Conservation (phyloP, 2,329 filamentous ascomycete species). For the Cordyceps javanica region DNA sequence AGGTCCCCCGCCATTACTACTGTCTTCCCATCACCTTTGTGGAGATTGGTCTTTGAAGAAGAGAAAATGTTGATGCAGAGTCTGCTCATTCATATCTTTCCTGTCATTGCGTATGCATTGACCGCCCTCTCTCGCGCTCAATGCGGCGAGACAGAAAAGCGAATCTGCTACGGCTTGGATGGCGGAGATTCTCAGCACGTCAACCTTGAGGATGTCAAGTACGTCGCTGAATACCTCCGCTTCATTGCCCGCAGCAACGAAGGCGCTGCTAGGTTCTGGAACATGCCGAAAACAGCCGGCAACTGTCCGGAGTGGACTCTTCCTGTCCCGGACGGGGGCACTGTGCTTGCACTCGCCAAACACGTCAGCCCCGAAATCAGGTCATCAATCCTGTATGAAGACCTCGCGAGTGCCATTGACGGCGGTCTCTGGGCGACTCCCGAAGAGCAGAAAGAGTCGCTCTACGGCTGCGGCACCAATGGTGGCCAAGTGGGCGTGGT, state of each 20-base stretch:
- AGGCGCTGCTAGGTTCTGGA: slow-evolving; percentile 12
- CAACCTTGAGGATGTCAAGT: slow-evolving; percentile 15
- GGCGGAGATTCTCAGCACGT: not conserved
- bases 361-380: slow-evolving; percentile 18
- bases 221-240: slow-evolving; percentile 16
- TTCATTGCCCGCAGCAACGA: slow-evolving; percentile 2
- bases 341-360: slow-evolving; percentile 20
- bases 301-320: slow-evolving; percentile 21
- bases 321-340: slow-evolving; percentile 12
- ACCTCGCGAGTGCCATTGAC: slow-evolving; percentile 22
- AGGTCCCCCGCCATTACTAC: too few species aligned
- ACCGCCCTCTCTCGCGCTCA: not conserved
- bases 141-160: not conserved
- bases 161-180: not conserved
- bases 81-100: too few species aligned
- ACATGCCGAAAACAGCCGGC: slow-evolving; percentile 15
- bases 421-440: not conserved
- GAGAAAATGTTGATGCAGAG: too few species aligned
- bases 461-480: not conserved
- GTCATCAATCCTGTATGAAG: slow-evolving; percentile 20
- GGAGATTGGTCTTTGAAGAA: too few species aligned
- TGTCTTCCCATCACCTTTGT: too few species aligned
- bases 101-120: too few species aligned
- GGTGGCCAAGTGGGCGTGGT: not conserved
- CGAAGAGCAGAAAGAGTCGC: too few species aligned